Percentiles rank a stretch among this genome's conserved stretches.
These are phyloP conservation scores for Cadophora sp. DNA, from an alignment of 2,329 filamentous ascomycete genomes.

Conservation along the genomic window DNA sequence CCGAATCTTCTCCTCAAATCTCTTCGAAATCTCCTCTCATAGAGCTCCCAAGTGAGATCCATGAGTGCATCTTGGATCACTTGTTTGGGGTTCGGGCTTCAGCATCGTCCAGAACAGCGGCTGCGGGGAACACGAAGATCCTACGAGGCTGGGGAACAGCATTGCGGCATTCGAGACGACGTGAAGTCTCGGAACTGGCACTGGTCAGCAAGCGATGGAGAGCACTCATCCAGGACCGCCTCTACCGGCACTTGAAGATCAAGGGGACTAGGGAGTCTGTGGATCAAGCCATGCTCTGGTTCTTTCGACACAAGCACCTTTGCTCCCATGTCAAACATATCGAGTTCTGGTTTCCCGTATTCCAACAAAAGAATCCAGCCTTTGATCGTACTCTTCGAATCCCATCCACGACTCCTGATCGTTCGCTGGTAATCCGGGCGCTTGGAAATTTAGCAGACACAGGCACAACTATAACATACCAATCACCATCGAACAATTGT, in stretches of 20 bases:
- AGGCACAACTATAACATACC: constrained; percentile 63
- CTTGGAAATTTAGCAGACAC: constrained; percentile 48
- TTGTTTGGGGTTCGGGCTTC: constrained; percentile 73
- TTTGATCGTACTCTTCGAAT: constrained; percentile 40
- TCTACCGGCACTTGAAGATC: constrained; percentile 79
- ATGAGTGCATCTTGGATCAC: constrained; percentile 74
- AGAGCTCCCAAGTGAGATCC: constrained; percentile 71
- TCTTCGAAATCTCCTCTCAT: constrained; percentile 35
- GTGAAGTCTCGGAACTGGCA: constrained; percentile 70
- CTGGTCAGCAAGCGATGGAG: constrained; percentile 70
- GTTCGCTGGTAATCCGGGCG: constrained; percentile 36
- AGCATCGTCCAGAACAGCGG: constrained; percentile 63
- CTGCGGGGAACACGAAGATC: constrained; percentile 56
- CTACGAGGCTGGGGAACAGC: constrained; percentile 68
- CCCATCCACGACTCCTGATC: constrained; percentile 39
- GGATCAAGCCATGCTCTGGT: constrained; percentile 65
- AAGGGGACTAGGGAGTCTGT: constrained; percentile 73
- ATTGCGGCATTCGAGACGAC: constrained; percentile 70
- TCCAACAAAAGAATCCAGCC: constrained; percentile 49
- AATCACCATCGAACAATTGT: constrained; percentile 69
- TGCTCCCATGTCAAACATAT: constrained; percentile 72
- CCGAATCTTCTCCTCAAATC: constrained; percentile 5
- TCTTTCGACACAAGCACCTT: constrained; percentile 64
- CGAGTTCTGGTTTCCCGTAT: constrained; percentile 81
- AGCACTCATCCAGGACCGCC: constrained; percentile 70